A percentile compares a stretch with the other conserved stretches of the same genome.
Conservation (phyloP, 768 basidiomycete genomes). For the Suillus hirtellus region DNA sequence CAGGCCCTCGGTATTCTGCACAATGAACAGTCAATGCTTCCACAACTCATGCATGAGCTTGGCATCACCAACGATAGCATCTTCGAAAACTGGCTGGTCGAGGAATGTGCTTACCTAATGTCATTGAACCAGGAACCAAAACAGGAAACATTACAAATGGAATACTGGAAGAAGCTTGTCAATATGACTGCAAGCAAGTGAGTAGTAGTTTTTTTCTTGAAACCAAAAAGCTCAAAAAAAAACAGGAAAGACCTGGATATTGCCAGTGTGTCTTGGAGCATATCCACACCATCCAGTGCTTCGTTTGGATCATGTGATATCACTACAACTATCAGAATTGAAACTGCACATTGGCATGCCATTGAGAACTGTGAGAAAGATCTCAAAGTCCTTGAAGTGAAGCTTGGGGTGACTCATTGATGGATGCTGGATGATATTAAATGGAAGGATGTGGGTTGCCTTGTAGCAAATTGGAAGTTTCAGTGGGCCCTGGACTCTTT, state of each 20-base stretch:
- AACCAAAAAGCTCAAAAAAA: no score
- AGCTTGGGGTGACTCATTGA: background rate
- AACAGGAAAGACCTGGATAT: background rate
- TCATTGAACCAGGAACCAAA: slow-evolving; percentile 6
- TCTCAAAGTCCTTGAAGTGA: background rate
- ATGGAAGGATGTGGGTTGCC: slow-evolving; percentile 7
- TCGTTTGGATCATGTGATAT: background rate
- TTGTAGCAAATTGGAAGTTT: slow-evolving; percentile 8
- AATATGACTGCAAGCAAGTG: slow-evolving; percentile 11
- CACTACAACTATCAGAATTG: background rate
- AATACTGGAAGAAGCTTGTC: slow-evolving; percentile 18
- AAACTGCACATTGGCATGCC: background rate
- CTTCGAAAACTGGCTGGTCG: no score
- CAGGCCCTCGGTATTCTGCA: no score
- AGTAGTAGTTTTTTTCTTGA: background rate
- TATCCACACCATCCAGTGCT: background rate
- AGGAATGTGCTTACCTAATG: no score
- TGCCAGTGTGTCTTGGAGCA: background rate
- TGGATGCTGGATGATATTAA: background rate
- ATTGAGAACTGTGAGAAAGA: background rate
- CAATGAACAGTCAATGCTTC: no score
- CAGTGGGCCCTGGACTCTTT: slow-evolving; percentile 18
- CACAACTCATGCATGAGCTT: no score
- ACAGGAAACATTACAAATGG: slow-evolving; percentile 16
- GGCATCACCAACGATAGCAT: no score